Evolutionary conservation across 306 rosid genomes (phyloP).

Genomic region (Canavalia ensiformis): DNA sequence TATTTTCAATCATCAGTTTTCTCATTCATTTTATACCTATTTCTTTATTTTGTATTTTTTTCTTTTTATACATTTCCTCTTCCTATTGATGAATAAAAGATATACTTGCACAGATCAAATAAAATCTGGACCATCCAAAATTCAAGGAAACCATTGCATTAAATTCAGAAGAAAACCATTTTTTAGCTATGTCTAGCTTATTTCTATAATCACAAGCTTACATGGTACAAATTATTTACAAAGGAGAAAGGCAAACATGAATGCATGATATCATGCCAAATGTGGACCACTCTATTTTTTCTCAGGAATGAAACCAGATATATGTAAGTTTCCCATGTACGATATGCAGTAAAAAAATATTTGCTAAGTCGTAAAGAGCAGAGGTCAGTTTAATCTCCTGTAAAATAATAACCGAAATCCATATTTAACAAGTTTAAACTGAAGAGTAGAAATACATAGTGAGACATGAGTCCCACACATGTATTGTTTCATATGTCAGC

Average conservation of each 20-base stretch:
- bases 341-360: neutral
- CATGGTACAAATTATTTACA: neutral
- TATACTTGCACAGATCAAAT: neutral
- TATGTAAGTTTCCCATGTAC: constrained; percentile 14
- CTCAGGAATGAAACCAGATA: neutral
- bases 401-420: constrained; percentile 17
- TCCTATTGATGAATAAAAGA: neutral
- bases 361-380: neutral
- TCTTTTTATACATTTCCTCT: neutral
- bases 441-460: constrained; percentile 18
- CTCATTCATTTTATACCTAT: neutral
- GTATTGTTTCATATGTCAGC: constrained; percentile 17
- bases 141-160: neutral
- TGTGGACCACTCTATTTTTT: constrained; percentile 13
- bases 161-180: constrained; percentile 2
- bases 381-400: constrained; percentile 15
- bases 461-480: constrained; percentile 10
- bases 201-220: constrained; percentile 17
- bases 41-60: neutral
- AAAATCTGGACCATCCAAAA: constrained; percentile 1
- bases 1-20: neutral
- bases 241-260: constrained; percentile 3
- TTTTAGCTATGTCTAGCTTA: neutral
- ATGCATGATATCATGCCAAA: constrained; percentile 16
- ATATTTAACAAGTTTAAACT: neutral